Evolutionary conservation across 495 filamentous ascomycete genomes (phyloP), one percentile per base, ranked within the genome.

Genomic region (Cladorrhinum samala): DNA sequence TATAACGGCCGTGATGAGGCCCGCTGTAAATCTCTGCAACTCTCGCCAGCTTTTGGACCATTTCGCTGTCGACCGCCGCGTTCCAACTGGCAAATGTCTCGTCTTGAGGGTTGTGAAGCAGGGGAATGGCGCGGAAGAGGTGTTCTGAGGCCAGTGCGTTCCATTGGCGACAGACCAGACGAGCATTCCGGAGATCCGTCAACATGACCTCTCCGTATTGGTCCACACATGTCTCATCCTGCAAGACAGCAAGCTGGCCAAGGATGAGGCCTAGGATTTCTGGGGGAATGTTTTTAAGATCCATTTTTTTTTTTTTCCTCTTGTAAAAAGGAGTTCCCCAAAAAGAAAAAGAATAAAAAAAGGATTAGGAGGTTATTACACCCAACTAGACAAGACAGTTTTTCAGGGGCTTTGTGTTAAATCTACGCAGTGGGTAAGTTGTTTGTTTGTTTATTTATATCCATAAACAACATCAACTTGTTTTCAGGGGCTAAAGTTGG

Each of bases 91-190:
- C 5, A 33, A 6, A 33, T 33, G 27, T 33, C 27, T 11, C 27
- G n/a, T 49, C 27, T 38, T 38, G 11, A 17, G 24, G 21, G 17
- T 49, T 33, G 11, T 38, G 46, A 1, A 36, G 4, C 2, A 49
- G 46, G 24, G 46, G 17, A 33, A 49, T 18, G 37, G 20, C 30
- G 24, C 46, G 46, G 16, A 49, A 49, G 25, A 49, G 24, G 46
- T 49, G 46, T 25, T 14, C 8, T 9, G 25, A 49, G 25, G 46
- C 46, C n/a, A 38, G 19, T 3, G 6, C 23, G 25, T 49, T 49
- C 46, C 46, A 49, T 21, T 37, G 24, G 13, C 46, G 46, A 21
- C 46, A 49, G 3, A 49, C 46, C 4, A 49, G 46, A 5, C 46
- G 46, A 37, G 46, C 46, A 9, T 33, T 49, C 7, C 24, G 24